Percentiles rank a stretch among this genome's conserved stretches.
These are phyloP conservation scores for Trichoderma virens DNA, from an alignment of 495 filamentous ascomycete genomes.

Conservation along the genomic window DNA sequence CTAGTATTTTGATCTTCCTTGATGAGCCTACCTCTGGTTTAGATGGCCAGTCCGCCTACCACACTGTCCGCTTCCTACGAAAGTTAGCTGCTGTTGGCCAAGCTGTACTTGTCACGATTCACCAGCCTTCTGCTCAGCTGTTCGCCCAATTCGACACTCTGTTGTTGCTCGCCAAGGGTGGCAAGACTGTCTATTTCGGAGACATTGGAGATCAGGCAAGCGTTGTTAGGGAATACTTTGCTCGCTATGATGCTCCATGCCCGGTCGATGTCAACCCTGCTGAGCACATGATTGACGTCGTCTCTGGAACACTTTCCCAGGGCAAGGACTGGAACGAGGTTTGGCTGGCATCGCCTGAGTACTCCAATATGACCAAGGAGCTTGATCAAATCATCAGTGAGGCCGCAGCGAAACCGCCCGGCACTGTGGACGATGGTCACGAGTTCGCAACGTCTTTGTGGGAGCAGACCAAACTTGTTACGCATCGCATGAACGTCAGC, in stretches of 20 bases:
- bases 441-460: constrained; percentile 33
- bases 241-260: constrained; percentile 59
- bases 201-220: constrained; percentile 40
- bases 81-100: constrained; percentile 73
- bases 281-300: constrained; percentile 80
- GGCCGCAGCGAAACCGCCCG: constrained; percentile 19
- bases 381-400: constrained; percentile 56
- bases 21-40: constrained; percentile 81
- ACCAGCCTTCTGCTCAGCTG: constrained; percentile 57
- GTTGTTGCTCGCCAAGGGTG: constrained; percentile 59
- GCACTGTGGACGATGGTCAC: constrained; percentile 34
- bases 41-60: constrained; percentile 76
- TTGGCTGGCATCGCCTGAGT: constrained; percentile 69
- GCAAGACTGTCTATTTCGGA: constrained; percentile 68
- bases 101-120: constrained; percentile 80
- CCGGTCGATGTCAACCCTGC: constrained; percentile 69
- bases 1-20: constrained; percentile 65
- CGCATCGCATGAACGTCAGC: constrained; percentile 62
- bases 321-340: constrained; percentile 73
- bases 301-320: constrained; percentile 43
- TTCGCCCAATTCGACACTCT: constrained; percentile 54
- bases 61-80: constrained; percentile 74
- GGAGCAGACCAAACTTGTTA: constrained; percentile 41
- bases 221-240: constrained; percentile 40
- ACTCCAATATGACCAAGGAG: constrained; percentile 56